Percentiles rank a stretch among this genome's conserved stretches.
Evolutionary conservation across 2,329 filamentous ascomycete species (phyloP).

Genomic region (Tolypocladium ophioglossoides): DNA sequence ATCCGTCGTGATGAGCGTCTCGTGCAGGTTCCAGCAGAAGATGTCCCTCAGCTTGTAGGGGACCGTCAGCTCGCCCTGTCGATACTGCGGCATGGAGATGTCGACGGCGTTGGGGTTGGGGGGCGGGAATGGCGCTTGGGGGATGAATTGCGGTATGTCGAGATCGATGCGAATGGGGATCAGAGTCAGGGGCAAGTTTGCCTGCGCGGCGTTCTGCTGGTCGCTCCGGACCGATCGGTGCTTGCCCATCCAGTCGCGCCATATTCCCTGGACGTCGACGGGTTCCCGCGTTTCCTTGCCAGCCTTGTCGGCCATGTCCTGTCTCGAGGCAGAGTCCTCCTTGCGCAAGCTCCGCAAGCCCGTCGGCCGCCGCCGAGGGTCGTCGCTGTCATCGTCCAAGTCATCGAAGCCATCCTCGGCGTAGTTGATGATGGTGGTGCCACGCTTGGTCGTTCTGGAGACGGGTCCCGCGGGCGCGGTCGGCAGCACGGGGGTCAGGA

Average conservation of each 20-base stretch:
- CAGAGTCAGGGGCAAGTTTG: conserved; percentile 74
- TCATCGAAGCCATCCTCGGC: conserved; percentile 93
- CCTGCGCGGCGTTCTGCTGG: conserved; percentile 51
- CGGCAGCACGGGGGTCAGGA: conserved; percentile 75
- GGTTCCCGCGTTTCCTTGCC: conserved; percentile 73
- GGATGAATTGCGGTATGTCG: conserved; percentile 71
- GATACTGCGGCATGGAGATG: conserved; percentile 67
- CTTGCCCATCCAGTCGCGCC: conserved; percentile 92
- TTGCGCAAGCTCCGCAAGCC: conserved; percentile 74
- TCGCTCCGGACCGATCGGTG: conserved; percentile 44
- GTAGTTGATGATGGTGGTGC: conserved; percentile 94
- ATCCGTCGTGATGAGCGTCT: conserved; percentile 87
- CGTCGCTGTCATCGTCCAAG: conserved; percentile 60
- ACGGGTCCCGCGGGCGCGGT: conserved; percentile 53
- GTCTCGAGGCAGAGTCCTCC: conserved; percentile 55
- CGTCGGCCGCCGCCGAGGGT: conserved; percentile 66
- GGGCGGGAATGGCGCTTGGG: conserved; percentile 52
- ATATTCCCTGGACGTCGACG: conserved; percentile 80
- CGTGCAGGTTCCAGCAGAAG: conserved; percentile 97
- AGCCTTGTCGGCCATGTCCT: conserved; percentile 61
- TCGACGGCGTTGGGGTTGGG: conserved; percentile 55
- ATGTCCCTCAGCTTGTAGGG: conserved; percentile 85
- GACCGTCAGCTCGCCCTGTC: conserved; percentile 65
- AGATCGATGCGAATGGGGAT: conserved; percentile 96
- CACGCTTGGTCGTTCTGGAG: conserved; percentile 88